Evolutionary conservation across 2,329 filamentous ascomycete genomes (phyloP).

Genomic region (Aschersonia sp.): DNA sequence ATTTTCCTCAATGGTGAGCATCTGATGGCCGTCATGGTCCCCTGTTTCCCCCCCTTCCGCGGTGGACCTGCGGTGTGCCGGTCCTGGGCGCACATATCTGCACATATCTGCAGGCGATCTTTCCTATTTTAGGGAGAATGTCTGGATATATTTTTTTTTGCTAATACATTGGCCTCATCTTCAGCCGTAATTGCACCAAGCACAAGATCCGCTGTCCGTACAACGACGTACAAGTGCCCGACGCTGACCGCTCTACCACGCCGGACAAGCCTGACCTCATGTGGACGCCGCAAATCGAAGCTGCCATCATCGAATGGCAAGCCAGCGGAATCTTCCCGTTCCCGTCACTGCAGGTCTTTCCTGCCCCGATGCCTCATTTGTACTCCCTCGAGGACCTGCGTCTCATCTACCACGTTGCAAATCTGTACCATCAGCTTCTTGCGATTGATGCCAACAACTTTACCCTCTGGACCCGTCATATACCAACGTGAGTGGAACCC

Average conservation of each 20-base stretch:
- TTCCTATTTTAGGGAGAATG: not conserved
- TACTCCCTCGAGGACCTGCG: conserved; percentile 69
- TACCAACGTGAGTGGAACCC: conserved; percentile 60
- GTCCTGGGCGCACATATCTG: not conserved
- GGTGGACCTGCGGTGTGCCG: not conserved
- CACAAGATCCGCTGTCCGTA: conserved; percentile 98
- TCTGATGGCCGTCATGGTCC: too few relatives aligned
- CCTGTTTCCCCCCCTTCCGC: too few relatives aligned
- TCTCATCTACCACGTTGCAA: conserved; percentile 80
- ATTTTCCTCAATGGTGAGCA: conserved; percentile 85
- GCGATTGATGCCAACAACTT: conserved; percentile 66
- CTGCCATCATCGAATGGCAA: conserved; percentile 69
- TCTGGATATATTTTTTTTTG: not conserved
- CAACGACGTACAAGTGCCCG: conserved; percentile 62
- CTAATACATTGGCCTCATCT: conserved; percentile 3
- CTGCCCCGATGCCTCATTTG: conserved; percentile 55
- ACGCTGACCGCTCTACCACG: conserved; percentile 44
- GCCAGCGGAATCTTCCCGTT: conserved; percentile 76
- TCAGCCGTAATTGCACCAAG: conserved; percentile 92
- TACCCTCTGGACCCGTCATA: conserved; percentile 83
- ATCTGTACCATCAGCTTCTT: conserved; percentile 71
- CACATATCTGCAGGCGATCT: not conserved
- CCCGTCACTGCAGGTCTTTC: conserved; percentile 62
- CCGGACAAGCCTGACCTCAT: conserved; percentile 57
- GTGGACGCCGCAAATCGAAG: conserved; percentile 77